These are phyloP conservation scores for Pythium insidiosum DNA, from an alignment of 352 stramenopile species.

Conservation along the genomic window DNA sequence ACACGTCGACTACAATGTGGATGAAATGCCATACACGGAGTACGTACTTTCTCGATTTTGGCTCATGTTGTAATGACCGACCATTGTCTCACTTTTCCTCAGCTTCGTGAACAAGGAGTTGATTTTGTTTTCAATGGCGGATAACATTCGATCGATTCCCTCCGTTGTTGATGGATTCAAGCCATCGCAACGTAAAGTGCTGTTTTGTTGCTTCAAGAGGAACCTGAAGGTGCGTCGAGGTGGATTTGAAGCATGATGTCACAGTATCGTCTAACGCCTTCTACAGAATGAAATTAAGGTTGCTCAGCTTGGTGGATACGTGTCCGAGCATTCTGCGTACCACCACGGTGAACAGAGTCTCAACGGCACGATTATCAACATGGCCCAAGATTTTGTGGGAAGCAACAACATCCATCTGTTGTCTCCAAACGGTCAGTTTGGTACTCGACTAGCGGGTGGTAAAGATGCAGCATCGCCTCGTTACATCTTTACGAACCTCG, in stretches of 20 bases:
- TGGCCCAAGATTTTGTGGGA: conserved; percentile 98
- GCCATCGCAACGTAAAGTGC: conserved; percentile 97
- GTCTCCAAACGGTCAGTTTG: conserved; percentile 95
- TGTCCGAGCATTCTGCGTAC: conserved; percentile 98
- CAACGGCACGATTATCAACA: conserved; percentile 94
- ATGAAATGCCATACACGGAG: conserved; percentile 91
- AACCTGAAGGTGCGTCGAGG: conserved; percentile 92
- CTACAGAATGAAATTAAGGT: conserved; percentile 81
- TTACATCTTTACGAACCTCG: conserved; percentile 94
- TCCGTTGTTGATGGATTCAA: conserved; percentile 97
- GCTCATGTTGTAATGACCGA: too few species aligned
- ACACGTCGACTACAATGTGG: conserved; percentile 89
- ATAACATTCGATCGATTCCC: conserved; percentile 96
- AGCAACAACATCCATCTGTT: conserved; percentile 98
- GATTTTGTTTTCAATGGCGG: conserved; percentile 97
- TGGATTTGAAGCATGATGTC: too few species aligned
- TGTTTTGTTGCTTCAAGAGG: conserved; percentile 97
- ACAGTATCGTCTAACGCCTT: not conserved
- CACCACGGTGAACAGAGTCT: conserved; percentile 97
- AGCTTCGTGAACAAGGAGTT: conserved; percentile 98
- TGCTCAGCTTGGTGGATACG: conserved; percentile 94
- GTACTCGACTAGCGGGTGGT: conserved; percentile 94
- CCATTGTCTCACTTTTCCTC: conserved; percentile 8
- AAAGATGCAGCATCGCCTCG: conserved; percentile 92
- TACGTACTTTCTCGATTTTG: too few species aligned